These are phyloP conservation scores for Xylaria sp. DNA, from an alignment of 2,329 filamentous ascomycete genomes.

Conservation along the genomic window DNA sequence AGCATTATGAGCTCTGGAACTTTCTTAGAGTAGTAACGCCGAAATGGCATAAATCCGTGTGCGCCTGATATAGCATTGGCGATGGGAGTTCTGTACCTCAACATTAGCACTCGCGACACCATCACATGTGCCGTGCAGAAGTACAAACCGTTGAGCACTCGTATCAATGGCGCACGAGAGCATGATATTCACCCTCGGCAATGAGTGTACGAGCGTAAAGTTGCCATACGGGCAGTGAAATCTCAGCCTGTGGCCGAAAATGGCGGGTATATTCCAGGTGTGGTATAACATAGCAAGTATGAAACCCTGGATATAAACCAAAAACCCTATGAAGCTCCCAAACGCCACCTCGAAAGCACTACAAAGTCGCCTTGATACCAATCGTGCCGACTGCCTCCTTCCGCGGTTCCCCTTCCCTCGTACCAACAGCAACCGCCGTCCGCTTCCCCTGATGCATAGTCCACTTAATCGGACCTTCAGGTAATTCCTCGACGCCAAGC, in stretches of 20 bases:
- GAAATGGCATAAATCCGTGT: no score
- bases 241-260: no score
- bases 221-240: no score
- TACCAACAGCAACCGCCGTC: conserved; percentile 31
- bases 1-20: no score
- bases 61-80: no score
- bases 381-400: conserved; percentile 12
- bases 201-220: background rate
- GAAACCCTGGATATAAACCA: background rate
- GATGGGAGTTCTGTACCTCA: no score
- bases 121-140: no score
- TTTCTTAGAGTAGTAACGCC: no score
- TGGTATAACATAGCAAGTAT: background rate
- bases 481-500: conserved; percentile 26
- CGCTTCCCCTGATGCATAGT: conserved; percentile 19
- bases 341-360: background rate
- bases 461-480: conserved; percentile 33
- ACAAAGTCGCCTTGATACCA: conserved; percentile 16
- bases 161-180: no score
- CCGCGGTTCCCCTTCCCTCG: conserved; percentile 15
- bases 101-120: no score
- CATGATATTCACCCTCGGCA: no score
- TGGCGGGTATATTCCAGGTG: background rate
- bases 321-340: background rate
- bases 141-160: no score